Conservation (phyloP, 495 filamentous ascomycete species). For the Podospora tetraspora region DNA sequence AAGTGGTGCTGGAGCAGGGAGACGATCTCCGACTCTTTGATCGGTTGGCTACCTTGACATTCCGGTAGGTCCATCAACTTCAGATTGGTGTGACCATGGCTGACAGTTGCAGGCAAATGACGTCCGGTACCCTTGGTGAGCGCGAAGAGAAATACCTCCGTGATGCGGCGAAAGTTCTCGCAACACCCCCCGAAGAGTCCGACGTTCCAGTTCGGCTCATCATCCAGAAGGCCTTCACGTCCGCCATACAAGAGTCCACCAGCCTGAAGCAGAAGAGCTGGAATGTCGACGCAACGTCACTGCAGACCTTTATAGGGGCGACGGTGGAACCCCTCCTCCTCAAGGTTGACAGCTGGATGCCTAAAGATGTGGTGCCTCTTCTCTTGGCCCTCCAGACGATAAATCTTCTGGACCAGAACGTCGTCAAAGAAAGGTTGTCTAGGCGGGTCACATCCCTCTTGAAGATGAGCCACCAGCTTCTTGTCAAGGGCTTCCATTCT, state of each 20-base stretch:
- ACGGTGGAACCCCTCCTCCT: neutral
- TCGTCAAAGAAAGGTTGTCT: conserved; percentile 10
- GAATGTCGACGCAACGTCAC: neutral
- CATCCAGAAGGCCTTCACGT: conserved; percentile 20
- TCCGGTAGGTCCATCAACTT: conserved; percentile 24
- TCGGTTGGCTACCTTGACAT: conserved; percentile 25
- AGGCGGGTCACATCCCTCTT: conserved; percentile 18
- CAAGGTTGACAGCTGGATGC: neutral
- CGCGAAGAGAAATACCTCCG: conserved; percentile 33
- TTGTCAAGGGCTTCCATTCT: conserved; percentile 21
- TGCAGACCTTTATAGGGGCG: neutral
- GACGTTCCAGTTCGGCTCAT: conserved; percentile 19
- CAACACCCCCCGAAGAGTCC: conserved; percentile 20
- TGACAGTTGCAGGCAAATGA: conserved; percentile 31
- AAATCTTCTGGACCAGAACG: conserved; percentile 10
- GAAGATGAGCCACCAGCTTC: conserved; percentile 26
- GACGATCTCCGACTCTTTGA: conserved; percentile 25
- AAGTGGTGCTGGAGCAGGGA: neutral
- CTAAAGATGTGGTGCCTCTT: conserved; percentile 1
- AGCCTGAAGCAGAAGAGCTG: conserved; percentile 12
- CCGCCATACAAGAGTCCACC: conserved; percentile 10
- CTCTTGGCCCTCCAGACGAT: conserved; percentile 22
- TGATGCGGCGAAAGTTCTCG: conserved; percentile 22
- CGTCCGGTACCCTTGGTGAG: conserved; percentile 28
- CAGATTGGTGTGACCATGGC: neutral